Evolutionary conservation across 163 green algal genomes (phyloP).

Genomic region (Volvox carteri): DNA sequence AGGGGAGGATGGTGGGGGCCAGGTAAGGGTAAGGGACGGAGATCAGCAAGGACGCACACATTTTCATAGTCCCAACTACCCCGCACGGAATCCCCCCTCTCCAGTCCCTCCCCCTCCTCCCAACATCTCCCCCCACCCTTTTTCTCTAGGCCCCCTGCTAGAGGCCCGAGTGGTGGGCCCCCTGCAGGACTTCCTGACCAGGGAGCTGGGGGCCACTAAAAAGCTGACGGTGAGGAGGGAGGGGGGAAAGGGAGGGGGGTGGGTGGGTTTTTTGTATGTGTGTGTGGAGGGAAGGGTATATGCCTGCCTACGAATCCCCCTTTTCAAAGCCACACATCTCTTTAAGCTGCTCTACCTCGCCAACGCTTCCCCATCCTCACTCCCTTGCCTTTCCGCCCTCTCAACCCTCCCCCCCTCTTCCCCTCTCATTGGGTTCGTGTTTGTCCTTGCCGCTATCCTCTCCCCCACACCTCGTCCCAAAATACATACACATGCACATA

Average conservation of each 20-base stretch:
- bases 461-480: no score
- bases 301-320: background rate
- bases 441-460: no score
- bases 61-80: background rate
- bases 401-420: background rate
- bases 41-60: background rate
- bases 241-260: background rate
- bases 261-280: no score
- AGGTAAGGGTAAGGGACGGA: no score
- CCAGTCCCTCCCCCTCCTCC: background rate
- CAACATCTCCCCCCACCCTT: background rate
- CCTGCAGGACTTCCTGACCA: slow-evolving; percentile 61
- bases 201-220: slow-evolving; percentile 92
- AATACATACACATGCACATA: background rate
- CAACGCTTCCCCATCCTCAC: background rate
- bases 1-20: background rate
- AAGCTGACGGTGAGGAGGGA: slow-evolving; percentile 86
- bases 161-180: slow-evolving; percentile 35
- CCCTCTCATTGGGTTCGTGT: no score
- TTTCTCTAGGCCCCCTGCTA: slow-evolving; percentile 31
- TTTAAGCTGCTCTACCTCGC: background rate
- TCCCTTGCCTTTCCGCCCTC: background rate
- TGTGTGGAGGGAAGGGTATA: no score
- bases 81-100: no score
- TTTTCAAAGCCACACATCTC: no score